Conservation (phyloP, 106 monocot species). For the Allium fistulosum region DNA sequence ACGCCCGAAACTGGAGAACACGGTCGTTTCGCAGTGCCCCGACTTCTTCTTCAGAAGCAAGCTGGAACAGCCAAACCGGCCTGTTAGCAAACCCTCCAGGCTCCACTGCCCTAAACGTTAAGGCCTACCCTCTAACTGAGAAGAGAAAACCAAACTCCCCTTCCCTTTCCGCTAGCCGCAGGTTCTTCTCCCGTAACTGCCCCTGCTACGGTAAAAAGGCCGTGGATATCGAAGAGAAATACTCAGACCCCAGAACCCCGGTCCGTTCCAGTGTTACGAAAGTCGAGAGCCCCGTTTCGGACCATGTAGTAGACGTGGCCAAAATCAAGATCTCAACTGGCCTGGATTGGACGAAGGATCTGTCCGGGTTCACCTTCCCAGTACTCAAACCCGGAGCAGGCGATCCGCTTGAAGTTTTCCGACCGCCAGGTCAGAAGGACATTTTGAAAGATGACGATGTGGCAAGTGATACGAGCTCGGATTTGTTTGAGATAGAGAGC, state of each 20-base stretch:
- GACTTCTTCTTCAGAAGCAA: slow-evolving; percentile 58
- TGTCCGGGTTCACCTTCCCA: slow-evolving; percentile 35
- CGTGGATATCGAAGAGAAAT: slow-evolving; percentile 45
- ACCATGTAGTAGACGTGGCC: slow-evolving; percentile 2
- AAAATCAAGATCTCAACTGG: slow-evolving; percentile 32
- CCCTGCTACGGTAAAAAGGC: slow-evolving; percentile 63
- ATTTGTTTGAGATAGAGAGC: slow-evolving; percentile 73
- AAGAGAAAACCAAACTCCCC: not conserved
- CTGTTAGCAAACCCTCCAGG: not conserved
- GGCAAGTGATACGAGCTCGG: slow-evolving; percentile 71
- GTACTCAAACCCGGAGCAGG: not conserved
- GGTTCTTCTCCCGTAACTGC: slow-evolving; percentile 36
- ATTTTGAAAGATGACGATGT: slow-evolving; percentile 28
- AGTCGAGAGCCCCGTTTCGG: not conserved
- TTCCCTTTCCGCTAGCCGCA: not conserved
- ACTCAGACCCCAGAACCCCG: slow-evolving; percentile 20
- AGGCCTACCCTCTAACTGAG: slow-evolving; percentile 1
- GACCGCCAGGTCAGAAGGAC: slow-evolving; percentile 6
- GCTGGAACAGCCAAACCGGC: slow-evolving; percentile 29
- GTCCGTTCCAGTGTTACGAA: not conserved
- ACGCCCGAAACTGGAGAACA: not conserved
- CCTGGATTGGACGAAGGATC: slow-evolving; percentile 13
- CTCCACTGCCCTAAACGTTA: not conserved
- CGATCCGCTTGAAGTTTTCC: slow-evolving; percentile 38
- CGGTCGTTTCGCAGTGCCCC: slow-evolving; percentile 18